A percentile compares a stretch with the other conserved stretches of the same genome.
Conservation (phyloP, 2,329 filamentous ascomycete genomes). For the Colletotrichum truncatum region DNA sequence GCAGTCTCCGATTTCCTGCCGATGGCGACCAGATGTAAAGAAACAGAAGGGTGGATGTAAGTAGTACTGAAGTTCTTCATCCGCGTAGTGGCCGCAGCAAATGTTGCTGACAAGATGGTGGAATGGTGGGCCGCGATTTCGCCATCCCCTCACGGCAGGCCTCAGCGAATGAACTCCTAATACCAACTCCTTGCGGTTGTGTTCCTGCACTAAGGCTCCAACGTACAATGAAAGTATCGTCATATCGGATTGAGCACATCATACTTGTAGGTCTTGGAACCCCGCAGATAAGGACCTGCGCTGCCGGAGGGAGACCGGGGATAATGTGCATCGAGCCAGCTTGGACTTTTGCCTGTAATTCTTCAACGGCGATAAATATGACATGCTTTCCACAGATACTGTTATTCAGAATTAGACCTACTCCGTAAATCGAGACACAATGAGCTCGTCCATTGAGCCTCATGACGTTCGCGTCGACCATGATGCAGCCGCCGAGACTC, state of each 20-base stretch:
- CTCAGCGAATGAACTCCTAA: neutral
- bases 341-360: neutral
- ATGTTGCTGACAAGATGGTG: neutral
- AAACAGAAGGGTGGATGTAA: too few species aligned
- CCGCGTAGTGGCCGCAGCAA: neutral
- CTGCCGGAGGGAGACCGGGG: neutral
- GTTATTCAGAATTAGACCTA: neutral
- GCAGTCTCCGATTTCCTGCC: too few species aligned
- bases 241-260: constrained; percentile 11
- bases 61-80: neutral
- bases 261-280: neutral
- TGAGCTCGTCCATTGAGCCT: neutral
- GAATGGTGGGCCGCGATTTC: constrained; percentile 22
- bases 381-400: neutral
- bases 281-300: neutral
- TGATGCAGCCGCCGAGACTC: neutral
- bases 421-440: neutral
- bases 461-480: neutral
- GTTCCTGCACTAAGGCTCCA: neutral
- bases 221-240: neutral
- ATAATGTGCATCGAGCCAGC: neutral
- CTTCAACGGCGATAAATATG: neutral
- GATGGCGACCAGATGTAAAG: neutral
- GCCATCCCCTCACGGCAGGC: constrained; percentile 4
- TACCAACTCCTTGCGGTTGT: neutral